phyloP scores from a whole-genome alignment of 2,329 filamentous ascomycete genomes.

The Diatrype stigma region DNA sequence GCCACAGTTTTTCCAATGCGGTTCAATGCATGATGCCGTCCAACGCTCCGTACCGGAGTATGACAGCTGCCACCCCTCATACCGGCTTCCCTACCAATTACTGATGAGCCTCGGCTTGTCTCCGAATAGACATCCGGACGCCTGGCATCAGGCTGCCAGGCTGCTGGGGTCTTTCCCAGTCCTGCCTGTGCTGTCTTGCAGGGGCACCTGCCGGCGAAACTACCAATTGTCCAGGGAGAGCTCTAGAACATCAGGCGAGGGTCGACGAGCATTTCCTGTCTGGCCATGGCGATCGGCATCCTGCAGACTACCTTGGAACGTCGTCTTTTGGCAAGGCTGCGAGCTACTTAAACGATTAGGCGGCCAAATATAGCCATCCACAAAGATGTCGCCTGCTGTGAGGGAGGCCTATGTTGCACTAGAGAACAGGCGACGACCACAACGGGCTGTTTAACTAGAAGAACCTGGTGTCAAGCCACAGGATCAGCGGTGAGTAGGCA shows the following conservation, averaged over 20 bases:
- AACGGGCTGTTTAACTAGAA: too few relatives aligned
- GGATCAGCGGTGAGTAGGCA: too few relatives aligned
- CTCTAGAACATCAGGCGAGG: neutral
- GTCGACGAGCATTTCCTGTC: neutral
- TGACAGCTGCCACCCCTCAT: neutral
- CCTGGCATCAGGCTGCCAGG: neutral
- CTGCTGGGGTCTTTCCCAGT: neutral
- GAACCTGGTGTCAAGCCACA: too few relatives aligned
- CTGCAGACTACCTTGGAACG: neutral
- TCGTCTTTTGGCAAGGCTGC: neutral
- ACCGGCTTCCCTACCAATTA: neutral
- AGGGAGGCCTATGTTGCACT: too few relatives aligned
- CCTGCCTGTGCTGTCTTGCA: neutral
- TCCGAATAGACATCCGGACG: neutral
- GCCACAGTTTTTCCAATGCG: neutral
- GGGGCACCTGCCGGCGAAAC: neutral
- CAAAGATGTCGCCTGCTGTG: too few relatives aligned
- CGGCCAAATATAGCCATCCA: too few relatives aligned
- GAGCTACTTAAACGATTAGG: too few relatives aligned
- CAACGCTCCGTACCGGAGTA: neutral
- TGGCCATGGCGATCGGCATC: neutral
- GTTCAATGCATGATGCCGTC: neutral
- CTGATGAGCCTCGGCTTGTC: neutral
- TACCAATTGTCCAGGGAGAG: neutral
- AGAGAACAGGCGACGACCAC: too few relatives aligned